Base-by-base conservation (phyloP, 2,329 filamentous ascomycete genomes). In the Cadophora luteo-olivacea region DNA sequence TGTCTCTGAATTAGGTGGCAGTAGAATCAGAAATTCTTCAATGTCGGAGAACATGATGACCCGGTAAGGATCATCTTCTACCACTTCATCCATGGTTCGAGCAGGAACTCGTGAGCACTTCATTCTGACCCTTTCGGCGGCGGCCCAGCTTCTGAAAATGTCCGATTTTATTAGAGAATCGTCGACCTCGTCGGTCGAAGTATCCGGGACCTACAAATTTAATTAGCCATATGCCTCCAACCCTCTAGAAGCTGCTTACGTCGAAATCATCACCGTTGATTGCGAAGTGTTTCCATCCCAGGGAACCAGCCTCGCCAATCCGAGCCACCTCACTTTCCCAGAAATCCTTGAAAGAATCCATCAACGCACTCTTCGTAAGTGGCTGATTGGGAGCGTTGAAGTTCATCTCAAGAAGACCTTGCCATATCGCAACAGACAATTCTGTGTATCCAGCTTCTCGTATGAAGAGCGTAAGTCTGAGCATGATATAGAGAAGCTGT, bases 301-400 rank as follows among this genome's bases (percentile, higher is more conserved):
- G 83, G 2, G 93, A 90, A 1, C 82, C 84, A 0, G 80, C 75
- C 73, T 98, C 95, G 11, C 95, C 95, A 65, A 97, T 86, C 6
- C 95, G 87, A 0, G 91, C 83, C 0, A 88, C 84, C 76, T 97
- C 95, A 67, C 89, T 92, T 68, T 97, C 93, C 96, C 96, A 98
- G 71, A 96, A 97, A 2, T 89, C 85, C 60, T 86, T 82, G 70
- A 97, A 92, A 0, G 83, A 61, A 5, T 73, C 72, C 11, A 72
- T 58, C n/a, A 71, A 72, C 12, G 74, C 65, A 11, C 48, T 32
- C 29, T 61, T 41, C 14, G 58, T 38, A 1, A 74, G 72, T 51
- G 75, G 58, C 5, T 76, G 66, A 3, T 74, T 63, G 2, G 91
- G 89, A 3, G 83, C 83, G 58, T 88, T 88, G 68, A 93, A 86